These are phyloP conservation scores for Magnusiomyces paraingens DNA, from an alignment of 1,139 yeast species.

Conservation along the genomic window DNA sequence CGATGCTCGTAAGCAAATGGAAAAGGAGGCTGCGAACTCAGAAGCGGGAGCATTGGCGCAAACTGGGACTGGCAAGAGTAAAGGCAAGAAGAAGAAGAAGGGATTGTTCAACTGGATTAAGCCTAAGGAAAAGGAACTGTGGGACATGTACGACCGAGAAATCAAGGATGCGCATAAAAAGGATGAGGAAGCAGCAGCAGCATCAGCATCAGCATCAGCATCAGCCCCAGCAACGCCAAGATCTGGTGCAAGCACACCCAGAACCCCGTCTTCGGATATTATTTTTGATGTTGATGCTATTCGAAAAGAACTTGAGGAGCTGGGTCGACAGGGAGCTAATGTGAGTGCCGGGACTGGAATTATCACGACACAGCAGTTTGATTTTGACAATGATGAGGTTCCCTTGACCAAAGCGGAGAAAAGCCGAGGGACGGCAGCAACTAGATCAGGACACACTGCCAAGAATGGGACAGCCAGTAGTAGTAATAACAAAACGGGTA, in stretches of 20 bases:
- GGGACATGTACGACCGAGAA: constrained; percentile 55
- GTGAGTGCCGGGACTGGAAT: not conserved
- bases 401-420: not conserved
- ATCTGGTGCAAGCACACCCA: not conserved
- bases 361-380: not conserved
- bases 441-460: no score
- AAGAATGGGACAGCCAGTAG: no score
- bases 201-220: not conserved
- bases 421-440: no score
- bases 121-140: constrained; percentile 82
- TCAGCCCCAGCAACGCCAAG: constrained; percentile 7
- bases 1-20: constrained; percentile 59
- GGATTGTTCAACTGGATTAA: constrained; percentile 47
- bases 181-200: constrained; percentile 12
- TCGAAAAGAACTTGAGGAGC: constrained; percentile 27
- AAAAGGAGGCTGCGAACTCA: constrained; percentile 23
- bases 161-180: constrained; percentile 15
- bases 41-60: constrained; percentile 18
- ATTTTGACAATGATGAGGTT: constrained; percentile 4
- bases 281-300: constrained; percentile 38
- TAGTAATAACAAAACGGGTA: no score
- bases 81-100: constrained; percentile 32
- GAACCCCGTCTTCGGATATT: constrained; percentile 14
- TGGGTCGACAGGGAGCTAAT: constrained; percentile 14
- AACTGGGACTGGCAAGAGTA: constrained; percentile 21